phyloP scores from a whole-genome alignment of 2,329 filamentous ascomycete species.

The Paecilomyces niveus region DNA sequence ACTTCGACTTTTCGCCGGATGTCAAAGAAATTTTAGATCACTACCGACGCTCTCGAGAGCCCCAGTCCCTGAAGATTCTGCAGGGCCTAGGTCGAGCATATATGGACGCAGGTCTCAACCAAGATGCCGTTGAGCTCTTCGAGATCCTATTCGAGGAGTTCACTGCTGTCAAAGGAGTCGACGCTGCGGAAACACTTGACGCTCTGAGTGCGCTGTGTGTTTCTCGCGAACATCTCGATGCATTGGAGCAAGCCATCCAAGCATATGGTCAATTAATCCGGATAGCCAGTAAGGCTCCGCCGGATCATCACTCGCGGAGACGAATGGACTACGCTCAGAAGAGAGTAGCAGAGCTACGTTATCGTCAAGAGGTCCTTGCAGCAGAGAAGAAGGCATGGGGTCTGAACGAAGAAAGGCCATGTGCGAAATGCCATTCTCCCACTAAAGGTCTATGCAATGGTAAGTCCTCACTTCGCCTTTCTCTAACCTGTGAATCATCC shows the following conservation, averaged over 20 bases:
- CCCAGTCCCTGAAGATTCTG: conserved; percentile 19
- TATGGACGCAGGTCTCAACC: conserved; percentile 21
- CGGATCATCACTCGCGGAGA: conserved; percentile 17
- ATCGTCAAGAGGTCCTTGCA: conserved; percentile 17
- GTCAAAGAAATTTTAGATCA: conserved; percentile 19
- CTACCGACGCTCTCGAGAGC: conserved; percentile 16
- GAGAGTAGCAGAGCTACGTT: conserved; percentile 18
- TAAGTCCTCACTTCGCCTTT: conserved; percentile 8
- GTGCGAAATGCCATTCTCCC: conserved; percentile 13
- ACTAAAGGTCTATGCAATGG: conserved; percentile 19
- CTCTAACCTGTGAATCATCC: not conserved
- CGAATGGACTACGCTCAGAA: conserved; percentile 20
- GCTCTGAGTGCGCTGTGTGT: conserved; percentile 23
- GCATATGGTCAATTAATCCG: conserved; percentile 20
- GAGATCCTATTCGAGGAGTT: conserved; percentile 20
- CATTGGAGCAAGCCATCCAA: conserved; percentile 20
- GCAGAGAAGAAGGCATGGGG: conserved; percentile 20
- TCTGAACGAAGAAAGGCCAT: conserved; percentile 15
- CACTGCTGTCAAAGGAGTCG: conserved; percentile 14
- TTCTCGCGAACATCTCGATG: conserved; percentile 20
- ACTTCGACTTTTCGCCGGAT: conserved; percentile 22
- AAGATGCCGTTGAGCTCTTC: conserved; percentile 20
- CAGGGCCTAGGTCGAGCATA: conserved; percentile 20
- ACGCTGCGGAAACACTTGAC: conserved; percentile 21
- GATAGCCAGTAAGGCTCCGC: conserved; percentile 16